Conservation (phyloP, 192 early-diverging fungal species). For the Coemansia sp. region DNA sequence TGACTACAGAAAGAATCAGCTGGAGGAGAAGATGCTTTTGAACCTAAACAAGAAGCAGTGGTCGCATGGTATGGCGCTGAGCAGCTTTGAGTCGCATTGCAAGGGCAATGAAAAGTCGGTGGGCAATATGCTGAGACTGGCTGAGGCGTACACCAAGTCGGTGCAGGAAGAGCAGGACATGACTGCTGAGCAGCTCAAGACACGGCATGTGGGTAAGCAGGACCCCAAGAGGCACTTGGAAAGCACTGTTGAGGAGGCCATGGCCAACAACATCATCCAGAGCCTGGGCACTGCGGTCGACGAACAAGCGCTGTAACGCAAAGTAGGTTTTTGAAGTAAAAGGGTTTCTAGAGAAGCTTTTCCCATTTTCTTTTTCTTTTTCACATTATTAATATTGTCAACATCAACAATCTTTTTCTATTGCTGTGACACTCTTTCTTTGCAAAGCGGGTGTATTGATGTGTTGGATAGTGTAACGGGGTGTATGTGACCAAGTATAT, state of each 20-base stretch:
- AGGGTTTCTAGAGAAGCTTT: too few relatives aligned
- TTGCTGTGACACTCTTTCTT: not conserved
- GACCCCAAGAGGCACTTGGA: conserved; percentile 99
- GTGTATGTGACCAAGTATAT: too few relatives aligned
- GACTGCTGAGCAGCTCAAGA: conserved; percentile 92
- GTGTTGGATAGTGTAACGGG: too few relatives aligned
- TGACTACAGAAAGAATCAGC: conserved; percentile 98
- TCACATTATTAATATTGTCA: not conserved
- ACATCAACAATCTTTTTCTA: too few relatives aligned
- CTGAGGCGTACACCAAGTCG: conserved; percentile 96
- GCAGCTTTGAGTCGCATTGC: conserved; percentile 80
- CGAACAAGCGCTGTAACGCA: conserved; percentile 58
- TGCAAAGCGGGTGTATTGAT: too few relatives aligned
- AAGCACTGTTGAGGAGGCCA: conserved; percentile 84
- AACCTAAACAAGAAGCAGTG: conserved; percentile 99
- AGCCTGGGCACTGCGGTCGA: conserved; percentile 90
- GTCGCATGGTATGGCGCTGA: conserved; percentile 88
- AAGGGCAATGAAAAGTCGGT: conserved; percentile 80
- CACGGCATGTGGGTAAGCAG: conserved; percentile 99
- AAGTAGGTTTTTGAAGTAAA: too few relatives aligned
- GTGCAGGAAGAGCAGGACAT: conserved; percentile 95
- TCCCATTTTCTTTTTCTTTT: not conserved
- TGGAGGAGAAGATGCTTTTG: conserved; percentile 99
- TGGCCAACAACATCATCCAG: conserved; percentile 97
- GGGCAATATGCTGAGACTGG: conserved; percentile 84